Evolutionary conservation across 1,284 basidiomycete genomes (phyloP).

Genomic region (Apiotrichum laibachii): DNA sequence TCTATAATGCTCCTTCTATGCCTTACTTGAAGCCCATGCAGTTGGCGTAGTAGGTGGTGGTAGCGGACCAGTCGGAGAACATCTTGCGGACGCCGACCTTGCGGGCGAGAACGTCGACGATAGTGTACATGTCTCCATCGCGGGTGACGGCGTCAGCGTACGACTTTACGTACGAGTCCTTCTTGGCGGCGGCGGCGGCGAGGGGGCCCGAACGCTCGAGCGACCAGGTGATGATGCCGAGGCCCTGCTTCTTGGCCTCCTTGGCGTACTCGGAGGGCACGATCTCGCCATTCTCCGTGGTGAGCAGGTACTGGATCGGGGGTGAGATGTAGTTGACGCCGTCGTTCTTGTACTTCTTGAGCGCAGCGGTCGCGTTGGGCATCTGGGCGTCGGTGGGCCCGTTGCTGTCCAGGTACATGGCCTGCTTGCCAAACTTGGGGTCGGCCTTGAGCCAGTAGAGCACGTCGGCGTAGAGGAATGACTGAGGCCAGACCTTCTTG

Average conservation of each 20-base stretch:
- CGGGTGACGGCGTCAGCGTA: constrained; percentile 11
- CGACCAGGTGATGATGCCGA: constrained; percentile 23
- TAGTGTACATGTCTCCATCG: constrained; percentile 20
- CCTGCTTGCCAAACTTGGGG: constrained; percentile 21
- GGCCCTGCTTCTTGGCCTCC: constrained; percentile 16
- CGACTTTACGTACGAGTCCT: constrained; percentile 19
- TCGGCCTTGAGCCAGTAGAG: constrained; percentile 19
- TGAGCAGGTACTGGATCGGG: constrained; percentile 19
- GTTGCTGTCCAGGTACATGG: constrained; percentile 21
- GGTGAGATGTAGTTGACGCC: constrained; percentile 21
- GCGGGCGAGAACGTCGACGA: constrained; percentile 19
- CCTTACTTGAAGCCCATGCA: constrained; percentile 16
- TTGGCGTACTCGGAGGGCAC: constrained; percentile 20
- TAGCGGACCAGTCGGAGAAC: constrained; percentile 25
- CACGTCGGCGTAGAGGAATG: constrained; percentile 22
- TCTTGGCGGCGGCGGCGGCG: not conserved
- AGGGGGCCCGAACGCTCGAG: constrained; percentile 22
- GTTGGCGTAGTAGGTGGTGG: constrained; percentile 23
- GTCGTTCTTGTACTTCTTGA: constrained; percentile 10
- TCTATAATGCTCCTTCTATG: not conserved
- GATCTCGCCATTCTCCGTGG: constrained; percentile 12
- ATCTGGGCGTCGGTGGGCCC: constrained; percentile 1
- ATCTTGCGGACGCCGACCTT: constrained; percentile 19
- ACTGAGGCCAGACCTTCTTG: constrained; percentile 21
- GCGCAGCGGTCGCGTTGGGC: constrained; percentile 7